Evolutionary conservation across 306 rosid species (phyloP).

Genomic region (Corylus avellana): DNA sequence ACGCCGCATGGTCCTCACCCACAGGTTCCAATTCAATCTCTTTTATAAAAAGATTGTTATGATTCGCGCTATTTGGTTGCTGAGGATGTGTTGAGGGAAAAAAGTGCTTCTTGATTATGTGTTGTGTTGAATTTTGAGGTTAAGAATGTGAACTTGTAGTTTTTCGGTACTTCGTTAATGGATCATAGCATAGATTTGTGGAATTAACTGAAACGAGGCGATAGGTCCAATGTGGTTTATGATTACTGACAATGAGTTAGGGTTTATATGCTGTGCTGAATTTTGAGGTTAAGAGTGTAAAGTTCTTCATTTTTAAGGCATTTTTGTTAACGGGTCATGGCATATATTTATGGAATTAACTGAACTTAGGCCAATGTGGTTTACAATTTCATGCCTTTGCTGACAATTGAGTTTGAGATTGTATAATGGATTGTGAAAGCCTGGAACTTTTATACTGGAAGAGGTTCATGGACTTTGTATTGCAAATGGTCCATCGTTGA

Average conservation of each 20-base stretch:
- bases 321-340: neutral
- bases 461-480: neutral
- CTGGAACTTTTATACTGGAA: neutral
- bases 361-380: neutral
- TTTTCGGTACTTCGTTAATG: too few species aligned
- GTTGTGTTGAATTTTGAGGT: neutral
- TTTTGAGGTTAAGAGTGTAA: neutral
- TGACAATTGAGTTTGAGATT: neutral
- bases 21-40: slow-evolving; percentile 58
- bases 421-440: neutral
- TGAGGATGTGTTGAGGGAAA: neutral
- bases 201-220: too few species aligned
- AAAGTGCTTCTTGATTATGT: neutral
- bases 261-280: neutral
- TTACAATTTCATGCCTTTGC: neutral
- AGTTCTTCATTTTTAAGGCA: neutral
- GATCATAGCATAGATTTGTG: neutral
- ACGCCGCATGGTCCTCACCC: slow-evolving; percentile 97
- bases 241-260: too few species aligned
- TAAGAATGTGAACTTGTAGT: too few species aligned
- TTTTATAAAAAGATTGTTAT: neutral
- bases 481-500: neutral
- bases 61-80: neutral
- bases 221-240: too few species aligned
- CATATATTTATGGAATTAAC: neutral